Evolutionary conservation across 768 basidiomycete species (phyloP).

Genomic region (Lyophyllum decastes): DNA sequence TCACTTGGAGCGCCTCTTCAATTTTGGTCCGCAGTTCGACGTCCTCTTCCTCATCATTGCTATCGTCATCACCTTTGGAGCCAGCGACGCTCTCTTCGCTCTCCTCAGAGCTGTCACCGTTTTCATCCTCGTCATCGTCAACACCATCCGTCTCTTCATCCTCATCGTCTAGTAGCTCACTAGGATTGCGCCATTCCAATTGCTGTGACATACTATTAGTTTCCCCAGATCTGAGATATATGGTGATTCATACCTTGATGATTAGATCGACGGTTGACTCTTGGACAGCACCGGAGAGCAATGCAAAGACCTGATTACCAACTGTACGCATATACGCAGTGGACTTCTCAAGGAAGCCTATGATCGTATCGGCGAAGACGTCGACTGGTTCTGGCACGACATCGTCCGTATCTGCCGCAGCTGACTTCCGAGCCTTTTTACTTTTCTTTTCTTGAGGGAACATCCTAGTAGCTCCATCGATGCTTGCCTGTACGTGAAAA

Average conservation of each 20-base stretch:
- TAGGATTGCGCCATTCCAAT: conserved; percentile 73
- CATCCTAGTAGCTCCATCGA: conserved; percentile 59
- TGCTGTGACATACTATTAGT: conserved; percentile 51
- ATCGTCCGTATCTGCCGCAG: conserved; percentile 33
- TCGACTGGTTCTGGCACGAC: conserved; percentile 68
- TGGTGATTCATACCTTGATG: conserved; percentile 59
- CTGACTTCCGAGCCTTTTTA: conserved; percentile 42
- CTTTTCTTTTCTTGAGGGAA: conserved; percentile 39
- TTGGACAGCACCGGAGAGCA: conserved; percentile 66
- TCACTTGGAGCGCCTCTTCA: conserved; percentile 59
- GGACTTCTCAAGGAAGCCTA: conserved; percentile 85
- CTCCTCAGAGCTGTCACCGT: conserved; percentile 32
- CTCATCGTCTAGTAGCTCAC: conserved; percentile 49
- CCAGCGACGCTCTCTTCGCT: conserved; percentile 35
- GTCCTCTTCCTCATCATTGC: conserved; percentile 53
- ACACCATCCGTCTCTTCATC: conserved; percentile 47
- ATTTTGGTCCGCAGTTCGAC: conserved; percentile 70
- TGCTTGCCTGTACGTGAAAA: conserved; percentile 46
- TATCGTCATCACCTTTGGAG: conserved; percentile 32
- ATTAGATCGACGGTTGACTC: conserved; percentile 80
- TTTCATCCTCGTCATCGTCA: conserved; percentile 40
- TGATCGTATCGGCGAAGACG: conserved; percentile 83
- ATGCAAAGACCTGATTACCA: conserved; percentile 78
- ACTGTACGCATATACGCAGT: conserved; percentile 79
- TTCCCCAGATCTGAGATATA: not conserved